Conservation (phyloP, 2,329 filamentous ascomycete species). For the Epichloe glyceriae region DNA sequence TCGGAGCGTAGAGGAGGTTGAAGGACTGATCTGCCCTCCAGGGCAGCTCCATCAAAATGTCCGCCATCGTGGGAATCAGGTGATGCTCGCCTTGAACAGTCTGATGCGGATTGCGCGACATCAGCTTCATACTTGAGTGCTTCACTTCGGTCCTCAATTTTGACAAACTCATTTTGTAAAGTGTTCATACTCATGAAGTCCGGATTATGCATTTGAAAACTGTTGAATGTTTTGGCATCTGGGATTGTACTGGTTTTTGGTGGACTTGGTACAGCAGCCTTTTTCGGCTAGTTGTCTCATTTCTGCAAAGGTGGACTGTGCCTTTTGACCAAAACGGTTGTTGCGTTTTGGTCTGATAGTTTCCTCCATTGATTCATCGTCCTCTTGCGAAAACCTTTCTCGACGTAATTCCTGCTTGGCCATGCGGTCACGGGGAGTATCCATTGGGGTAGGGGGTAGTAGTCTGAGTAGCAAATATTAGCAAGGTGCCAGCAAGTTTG, state of each 20-base stretch:
- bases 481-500: background rate
- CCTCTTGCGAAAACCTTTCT: conserved; percentile 44
- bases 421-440: conserved; percentile 42
- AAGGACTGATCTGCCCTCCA: conserved; percentile 31
- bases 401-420: conserved; percentile 29
- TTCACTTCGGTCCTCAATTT: conserved; percentile 23
- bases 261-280: conserved; percentile 38
- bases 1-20: conserved; percentile 11
- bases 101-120: conserved; percentile 26
- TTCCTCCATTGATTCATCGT: conserved; percentile 54
- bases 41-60: conserved; percentile 26
- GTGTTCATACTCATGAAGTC: conserved; percentile 44
- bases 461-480: conserved; percentile 28
- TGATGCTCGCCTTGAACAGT: conserved; percentile 38
- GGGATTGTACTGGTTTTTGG: conserved; percentile 38
- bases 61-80: conserved; percentile 24
- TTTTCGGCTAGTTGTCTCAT: conserved; percentile 43
- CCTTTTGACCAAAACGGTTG: conserved; percentile 28
- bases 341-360: conserved; percentile 45
- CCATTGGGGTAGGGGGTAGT: conserved; percentile 54
- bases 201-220: conserved; percentile 37
- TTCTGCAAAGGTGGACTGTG: conserved; percentile 43
- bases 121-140: conserved; percentile 19
- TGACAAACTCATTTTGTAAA: conserved; percentile 31
- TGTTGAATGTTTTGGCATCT: conserved; percentile 32